These are phyloP conservation scores for Wickerhamomyces alni DNA, from an alignment of 805 yeast genomes.

Conservation along the genomic window DNA sequence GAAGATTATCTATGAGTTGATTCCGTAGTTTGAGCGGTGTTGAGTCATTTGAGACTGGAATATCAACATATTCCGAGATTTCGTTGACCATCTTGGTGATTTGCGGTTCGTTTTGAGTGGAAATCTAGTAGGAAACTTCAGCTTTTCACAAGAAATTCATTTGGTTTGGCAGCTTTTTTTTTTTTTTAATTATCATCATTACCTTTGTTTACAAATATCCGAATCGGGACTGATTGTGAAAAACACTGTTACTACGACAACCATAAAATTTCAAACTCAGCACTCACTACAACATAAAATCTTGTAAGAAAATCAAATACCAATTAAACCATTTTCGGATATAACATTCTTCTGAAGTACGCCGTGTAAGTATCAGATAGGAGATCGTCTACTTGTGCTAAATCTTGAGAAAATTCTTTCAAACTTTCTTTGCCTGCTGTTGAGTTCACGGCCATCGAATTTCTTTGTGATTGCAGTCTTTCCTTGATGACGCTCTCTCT, in stretches of 20 bases:
- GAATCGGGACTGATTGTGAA: not conserved
- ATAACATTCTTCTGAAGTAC: slow-evolving; percentile 10
- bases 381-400: slow-evolving; percentile 6
- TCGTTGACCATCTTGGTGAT: slow-evolving; percentile 2
- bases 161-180: not conserved
- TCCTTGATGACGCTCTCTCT: slow-evolving; percentile 45
- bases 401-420: slow-evolving; percentile 1
- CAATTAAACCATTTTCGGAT: slow-evolving; percentile 11
- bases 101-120: not conserved
- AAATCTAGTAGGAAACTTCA: too few species aligned
- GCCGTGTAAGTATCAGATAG: slow-evolving; percentile 1
- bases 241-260: too few species aligned
- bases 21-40: slow-evolving; percentile 18
- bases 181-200: not conserved
- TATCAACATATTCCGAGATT: slow-evolving; percentile 12
- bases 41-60: slow-evolving; percentile 7
- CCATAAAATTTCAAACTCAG: too few species aligned
- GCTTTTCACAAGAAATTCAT: too few species aligned
- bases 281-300: too few species aligned
- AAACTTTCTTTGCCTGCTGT: not conserved
- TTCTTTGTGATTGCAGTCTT: slow-evolving; percentile 18
- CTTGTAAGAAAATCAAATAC: too few species aligned
- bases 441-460: too few species aligned
- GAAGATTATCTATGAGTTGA: slow-evolving; percentile 12
- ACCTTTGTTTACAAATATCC: not conserved